Evolutionary conservation across 345 rosid genomes (phyloP).

Genomic region (Psidium guajava): DNA sequence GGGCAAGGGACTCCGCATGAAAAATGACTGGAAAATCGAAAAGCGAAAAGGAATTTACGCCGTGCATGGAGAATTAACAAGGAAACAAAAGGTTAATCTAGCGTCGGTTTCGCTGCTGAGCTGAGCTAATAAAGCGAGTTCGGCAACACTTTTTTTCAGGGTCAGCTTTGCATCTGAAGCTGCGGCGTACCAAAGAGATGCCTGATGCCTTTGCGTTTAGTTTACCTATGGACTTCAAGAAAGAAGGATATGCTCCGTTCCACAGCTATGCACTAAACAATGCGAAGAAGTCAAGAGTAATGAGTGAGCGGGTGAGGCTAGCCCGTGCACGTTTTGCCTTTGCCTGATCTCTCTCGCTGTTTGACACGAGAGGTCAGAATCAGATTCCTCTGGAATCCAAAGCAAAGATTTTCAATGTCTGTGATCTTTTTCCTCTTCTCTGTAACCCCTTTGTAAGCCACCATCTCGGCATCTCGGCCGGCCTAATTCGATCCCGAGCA

Average conservation of each 20-base stretch:
- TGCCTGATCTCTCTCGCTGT: background rate
- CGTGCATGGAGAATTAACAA: background rate
- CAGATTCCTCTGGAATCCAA: constrained; percentile 18
- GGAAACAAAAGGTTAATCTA: background rate
- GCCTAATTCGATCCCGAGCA: background rate
- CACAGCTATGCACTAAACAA: background rate
- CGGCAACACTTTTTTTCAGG: background rate
- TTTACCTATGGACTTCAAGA: background rate
- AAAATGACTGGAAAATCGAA: background rate
- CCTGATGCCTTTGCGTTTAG: background rate
- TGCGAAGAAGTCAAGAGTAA: constrained; percentile 17
- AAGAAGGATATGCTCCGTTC: constrained; percentile 4
- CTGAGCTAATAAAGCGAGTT: background rate
- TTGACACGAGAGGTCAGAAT: constrained; percentile 9
- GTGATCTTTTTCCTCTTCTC: background rate
- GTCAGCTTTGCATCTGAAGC: background rate
- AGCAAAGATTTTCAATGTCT: background rate
- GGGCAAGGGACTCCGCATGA: background rate
- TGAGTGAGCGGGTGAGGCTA: background rate
- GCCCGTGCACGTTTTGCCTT: background rate
- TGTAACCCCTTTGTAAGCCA: background rate
- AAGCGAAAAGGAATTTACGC: background rate
- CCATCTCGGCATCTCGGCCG: background rate
- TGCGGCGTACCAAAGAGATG: background rate
- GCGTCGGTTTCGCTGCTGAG: background rate